Conservation (phyloP, 148 eudicot species). For the Camellia granthamiana region DNA sequence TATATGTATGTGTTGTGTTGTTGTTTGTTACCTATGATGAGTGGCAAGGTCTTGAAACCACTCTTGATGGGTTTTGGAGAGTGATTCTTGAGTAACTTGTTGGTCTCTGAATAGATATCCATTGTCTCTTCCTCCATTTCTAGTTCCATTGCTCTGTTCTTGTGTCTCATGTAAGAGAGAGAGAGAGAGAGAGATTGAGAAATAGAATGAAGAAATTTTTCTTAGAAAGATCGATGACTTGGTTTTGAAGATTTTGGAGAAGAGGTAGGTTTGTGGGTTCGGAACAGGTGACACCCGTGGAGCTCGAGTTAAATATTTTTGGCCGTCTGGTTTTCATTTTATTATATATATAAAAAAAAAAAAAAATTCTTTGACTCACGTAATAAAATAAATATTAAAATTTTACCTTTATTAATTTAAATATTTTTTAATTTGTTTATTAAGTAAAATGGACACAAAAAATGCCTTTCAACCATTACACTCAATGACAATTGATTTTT, state of each 20-base stretch:
- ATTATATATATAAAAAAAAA: too few species aligned
- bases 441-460: too few species aligned
- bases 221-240: not conserved
- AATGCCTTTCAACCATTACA: not conserved
- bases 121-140: not conserved
- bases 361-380: too few species aligned
- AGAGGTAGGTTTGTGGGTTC: not conserved
- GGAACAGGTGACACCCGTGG: not conserved
- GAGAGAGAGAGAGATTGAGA: too few species aligned
- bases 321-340: not conserved
- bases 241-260: too few species aligned
- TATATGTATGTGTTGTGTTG: too few species aligned
- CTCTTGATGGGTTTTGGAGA: slow-evolving; percentile 1
- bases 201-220: not conserved
- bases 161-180: not conserved
- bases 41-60: slow-evolving; percentile 30
- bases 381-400: too few species aligned
- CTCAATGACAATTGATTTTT: not conserved
- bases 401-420: too few species aligned
- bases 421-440: too few species aligned
- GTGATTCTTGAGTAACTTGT: not conserved
- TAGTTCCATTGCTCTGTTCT: not conserved
- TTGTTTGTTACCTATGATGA: slow-evolving; percentile 3
- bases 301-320: not conserved
- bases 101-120: not conserved